A percentile compares a stretch with the other conserved stretches of the same genome.
These are phyloP conservation scores for Monosporascus sp. DNA, from an alignment of 2,329 filamentous ascomycete genomes.

Conservation along the genomic window DNA sequence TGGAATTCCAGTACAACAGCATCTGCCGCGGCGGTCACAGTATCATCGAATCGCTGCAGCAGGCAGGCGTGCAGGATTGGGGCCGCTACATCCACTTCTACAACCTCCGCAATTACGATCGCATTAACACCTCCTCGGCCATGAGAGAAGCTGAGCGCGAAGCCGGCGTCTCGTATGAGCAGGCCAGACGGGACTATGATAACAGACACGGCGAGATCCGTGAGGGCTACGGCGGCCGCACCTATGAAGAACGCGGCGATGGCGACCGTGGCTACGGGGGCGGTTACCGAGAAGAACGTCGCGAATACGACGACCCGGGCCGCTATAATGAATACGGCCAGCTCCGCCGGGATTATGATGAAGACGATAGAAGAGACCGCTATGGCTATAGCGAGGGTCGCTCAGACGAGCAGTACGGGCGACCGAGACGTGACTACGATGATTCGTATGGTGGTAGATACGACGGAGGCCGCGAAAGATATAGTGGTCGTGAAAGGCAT, in stretches of 20 bases:
- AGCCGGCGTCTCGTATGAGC: slow-evolving; percentile 63
- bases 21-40: slow-evolving; percentile 73
- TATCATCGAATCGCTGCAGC: slow-evolving; percentile 66
- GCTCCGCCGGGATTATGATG: neutral
- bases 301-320: slow-evolving; percentile 5
- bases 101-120: slow-evolving; percentile 78
- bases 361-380: neutral
- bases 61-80: slow-evolving; percentile 61
- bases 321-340: neutral
- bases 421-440: neutral
- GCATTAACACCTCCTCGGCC: slow-evolving; percentile 64
- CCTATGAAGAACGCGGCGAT: slow-evolving; percentile 20
- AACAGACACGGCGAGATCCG: slow-evolving; percentile 40
- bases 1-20: slow-evolving; percentile 80
- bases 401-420: neutral
- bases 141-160: slow-evolving; percentile 56
- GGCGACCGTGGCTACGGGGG: slow-evolving; percentile 17
- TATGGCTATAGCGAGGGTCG: neutral
- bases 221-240: slow-evolving; percentile 22
- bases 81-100: slow-evolving; percentile 75
- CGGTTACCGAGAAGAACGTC: slow-evolving; percentile 5
- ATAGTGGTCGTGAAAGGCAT: neutral
- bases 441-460: neutral
- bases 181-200: slow-evolving; percentile 60
- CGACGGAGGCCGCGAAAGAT: neutral